These are phyloP conservation scores for Cyberlindnera nakhonratchasimensis DNA, from an alignment of 805 yeast genomes.

Conservation along the genomic window DNA sequence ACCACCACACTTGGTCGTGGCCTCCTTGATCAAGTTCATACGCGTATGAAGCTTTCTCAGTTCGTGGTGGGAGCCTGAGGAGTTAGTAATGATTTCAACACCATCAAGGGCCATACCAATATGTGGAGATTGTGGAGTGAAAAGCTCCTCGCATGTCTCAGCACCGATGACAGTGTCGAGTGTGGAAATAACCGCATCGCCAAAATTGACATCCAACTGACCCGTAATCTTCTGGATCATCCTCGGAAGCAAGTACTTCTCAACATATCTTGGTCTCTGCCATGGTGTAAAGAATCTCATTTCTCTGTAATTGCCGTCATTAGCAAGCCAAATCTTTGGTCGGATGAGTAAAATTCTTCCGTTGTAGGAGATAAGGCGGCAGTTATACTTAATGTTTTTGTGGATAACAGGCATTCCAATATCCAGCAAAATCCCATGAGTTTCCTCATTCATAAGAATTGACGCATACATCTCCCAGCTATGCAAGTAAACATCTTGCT, in stretches of 20 bases:
- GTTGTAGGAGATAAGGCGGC: conserved; percentile 79
- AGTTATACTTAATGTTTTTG: conserved; percentile 84
- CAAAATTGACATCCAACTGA: conserved; percentile 70
- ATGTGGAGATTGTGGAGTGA: conserved; percentile 96
- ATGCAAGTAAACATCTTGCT: conserved; percentile 82
- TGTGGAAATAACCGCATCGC: conserved; percentile 86
- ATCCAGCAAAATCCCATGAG: conserved; percentile 77
- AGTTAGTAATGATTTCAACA: conserved; percentile 93
- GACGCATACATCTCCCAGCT: conserved; percentile 93
- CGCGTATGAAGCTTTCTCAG: conserved; percentile 84
- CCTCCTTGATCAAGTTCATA: conserved; percentile 80
- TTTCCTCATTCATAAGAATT: conserved; percentile 61
- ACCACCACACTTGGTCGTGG: conserved; percentile 96
- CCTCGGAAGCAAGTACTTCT: conserved; percentile 69
- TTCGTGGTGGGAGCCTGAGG: conserved; percentile 97
- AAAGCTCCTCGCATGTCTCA: conserved; percentile 96
- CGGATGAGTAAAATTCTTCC: conserved; percentile 80
- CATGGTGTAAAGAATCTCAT: conserved; percentile 97
- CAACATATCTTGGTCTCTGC: conserved; percentile 75
- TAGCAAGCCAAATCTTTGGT: conserved; percentile 91
- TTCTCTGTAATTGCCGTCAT: conserved; percentile 97
- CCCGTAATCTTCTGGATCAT: conserved; percentile 61
- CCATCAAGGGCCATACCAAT: conserved; percentile 91
- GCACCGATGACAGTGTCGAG: conserved; percentile 90
- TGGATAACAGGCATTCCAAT: conserved; percentile 94